phyloP scores from a whole-genome alignment of 2,329 filamentous ascomycete genomes.

The Gnomoniopsis sp. region DNA sequence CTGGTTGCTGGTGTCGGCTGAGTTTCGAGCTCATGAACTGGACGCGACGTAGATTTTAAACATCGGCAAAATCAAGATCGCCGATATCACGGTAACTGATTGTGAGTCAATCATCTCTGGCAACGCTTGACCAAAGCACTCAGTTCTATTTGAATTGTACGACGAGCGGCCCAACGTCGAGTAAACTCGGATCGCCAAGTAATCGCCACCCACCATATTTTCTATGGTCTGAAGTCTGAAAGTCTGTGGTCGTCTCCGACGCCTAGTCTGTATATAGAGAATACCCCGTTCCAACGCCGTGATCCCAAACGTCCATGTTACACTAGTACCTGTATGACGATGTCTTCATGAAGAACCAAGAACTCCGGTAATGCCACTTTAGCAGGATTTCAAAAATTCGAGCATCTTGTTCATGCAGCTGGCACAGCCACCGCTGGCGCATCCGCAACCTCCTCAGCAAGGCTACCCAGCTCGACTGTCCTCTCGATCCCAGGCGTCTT shows the following conservation, averaged over 20 bases:
- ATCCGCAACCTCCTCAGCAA: conserved; percentile 1
- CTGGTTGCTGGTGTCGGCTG: neutral
- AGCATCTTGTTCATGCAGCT: neutral
- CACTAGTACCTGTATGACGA: neutral
- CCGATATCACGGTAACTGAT: neutral
- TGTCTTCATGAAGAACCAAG: neutral
- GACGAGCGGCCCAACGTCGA: too few species aligned
- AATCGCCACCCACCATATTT: too few species aligned
- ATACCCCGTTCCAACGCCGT: neutral
- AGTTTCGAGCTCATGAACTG: neutral
- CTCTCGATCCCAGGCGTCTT: conserved; percentile 29
- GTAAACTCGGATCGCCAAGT: too few species aligned
- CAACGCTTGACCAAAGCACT: too few species aligned
- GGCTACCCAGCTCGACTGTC: conserved; percentile 13
- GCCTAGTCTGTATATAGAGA: too few species aligned
- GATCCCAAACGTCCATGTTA: neutral
- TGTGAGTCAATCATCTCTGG: neutral
- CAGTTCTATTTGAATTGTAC: too few species aligned
- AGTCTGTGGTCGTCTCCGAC: neutral
- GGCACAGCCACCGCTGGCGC: conserved; percentile 11
- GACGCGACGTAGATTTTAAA: neutral
- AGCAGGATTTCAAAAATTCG: neutral
- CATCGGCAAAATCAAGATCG: neutral
- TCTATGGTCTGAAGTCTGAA: too few species aligned
- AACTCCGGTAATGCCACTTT: neutral